A percentile compares a stretch with the other conserved stretches of the same genome.
Evolutionary conservation across 345 rosid genomes (phyloP).

Genomic region (Punica granatum): DNA sequence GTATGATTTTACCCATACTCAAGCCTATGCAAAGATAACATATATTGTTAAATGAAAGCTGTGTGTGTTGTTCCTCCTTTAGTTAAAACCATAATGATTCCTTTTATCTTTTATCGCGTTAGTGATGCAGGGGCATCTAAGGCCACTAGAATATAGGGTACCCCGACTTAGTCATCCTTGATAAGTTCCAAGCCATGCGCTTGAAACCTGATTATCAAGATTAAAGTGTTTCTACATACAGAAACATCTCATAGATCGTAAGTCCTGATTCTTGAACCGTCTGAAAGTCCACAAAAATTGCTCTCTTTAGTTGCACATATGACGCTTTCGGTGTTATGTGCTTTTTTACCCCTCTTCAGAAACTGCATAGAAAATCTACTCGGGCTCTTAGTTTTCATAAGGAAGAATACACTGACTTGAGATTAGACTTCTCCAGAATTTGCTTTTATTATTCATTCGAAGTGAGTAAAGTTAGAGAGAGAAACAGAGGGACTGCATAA

Average conservation of each 20-base stretch:
- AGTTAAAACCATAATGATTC: neutral
- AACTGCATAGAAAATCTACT: too few relatives aligned
- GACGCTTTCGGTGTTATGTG: too few relatives aligned
- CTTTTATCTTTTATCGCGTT: neutral
- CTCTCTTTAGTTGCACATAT: too few relatives aligned
- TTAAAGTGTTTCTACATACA: neutral
- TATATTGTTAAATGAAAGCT: neutral
- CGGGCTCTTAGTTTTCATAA: too few relatives aligned
- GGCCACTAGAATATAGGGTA: neutral
- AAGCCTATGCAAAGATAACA: neutral
- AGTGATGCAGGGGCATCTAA: neutral
- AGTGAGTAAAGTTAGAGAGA: too few relatives aligned
- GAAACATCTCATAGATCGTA: neutral
- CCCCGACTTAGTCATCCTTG: neutral
- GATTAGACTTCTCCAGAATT: too few relatives aligned
- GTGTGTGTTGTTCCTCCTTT: neutral
- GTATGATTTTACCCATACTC: neutral
- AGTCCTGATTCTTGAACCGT: too few relatives aligned
- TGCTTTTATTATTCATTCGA: too few relatives aligned
- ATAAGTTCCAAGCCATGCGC: neutral
- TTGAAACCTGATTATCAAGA: neutral
- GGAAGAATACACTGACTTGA: too few relatives aligned
- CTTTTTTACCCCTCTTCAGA: too few relatives aligned
- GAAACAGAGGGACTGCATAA: too few relatives aligned
- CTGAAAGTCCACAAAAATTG: too few relatives aligned